Conservation (phyloP, 441 rosid species). For the Lepidium campestre region DNA sequence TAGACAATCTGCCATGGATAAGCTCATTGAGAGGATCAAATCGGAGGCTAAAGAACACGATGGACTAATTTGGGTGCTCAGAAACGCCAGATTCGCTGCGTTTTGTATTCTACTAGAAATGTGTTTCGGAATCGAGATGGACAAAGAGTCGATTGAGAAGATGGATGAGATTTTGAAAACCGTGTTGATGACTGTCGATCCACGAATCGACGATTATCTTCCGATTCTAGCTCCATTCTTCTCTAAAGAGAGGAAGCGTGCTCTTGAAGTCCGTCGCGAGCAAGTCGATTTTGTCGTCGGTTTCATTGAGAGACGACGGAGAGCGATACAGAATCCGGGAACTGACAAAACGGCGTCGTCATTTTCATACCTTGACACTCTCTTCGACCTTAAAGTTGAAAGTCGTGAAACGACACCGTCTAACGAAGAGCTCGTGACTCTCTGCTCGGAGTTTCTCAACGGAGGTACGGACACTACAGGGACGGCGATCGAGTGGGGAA, state of each 20-base stretch:
- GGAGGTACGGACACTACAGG: constrained; percentile 90
- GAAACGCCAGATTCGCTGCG: constrained; percentile 68
- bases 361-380: constrained; percentile 78
- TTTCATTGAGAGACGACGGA: constrained; percentile 50
- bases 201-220: constrained; percentile 78
- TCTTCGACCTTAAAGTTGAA: constrained; percentile 43
- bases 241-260: constrained; percentile 59
- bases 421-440: constrained; percentile 67
- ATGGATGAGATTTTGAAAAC: constrained; percentile 62
- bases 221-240: constrained; percentile 74
- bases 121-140: constrained; percentile 86
- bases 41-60: constrained; percentile 39
- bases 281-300: constrained; percentile 54
- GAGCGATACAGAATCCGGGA: constrained; percentile 43
- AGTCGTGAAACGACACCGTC: constrained; percentile 56
- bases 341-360: constrained; percentile 46
- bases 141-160: constrained; percentile 48
- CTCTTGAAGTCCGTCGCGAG: constrained; percentile 46
- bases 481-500: constrained; percentile 86
- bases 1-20: constrained; percentile 62
- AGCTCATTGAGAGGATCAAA: constrained; percentile 39
- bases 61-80: constrained; percentile 63
- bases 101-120: constrained; percentile 62
- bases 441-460: constrained; percentile 80
- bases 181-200: constrained; percentile 54